Base-by-base conservation (phyloP, 108 stramenopile genomes). In the Nitzschia sp. region DNA sequence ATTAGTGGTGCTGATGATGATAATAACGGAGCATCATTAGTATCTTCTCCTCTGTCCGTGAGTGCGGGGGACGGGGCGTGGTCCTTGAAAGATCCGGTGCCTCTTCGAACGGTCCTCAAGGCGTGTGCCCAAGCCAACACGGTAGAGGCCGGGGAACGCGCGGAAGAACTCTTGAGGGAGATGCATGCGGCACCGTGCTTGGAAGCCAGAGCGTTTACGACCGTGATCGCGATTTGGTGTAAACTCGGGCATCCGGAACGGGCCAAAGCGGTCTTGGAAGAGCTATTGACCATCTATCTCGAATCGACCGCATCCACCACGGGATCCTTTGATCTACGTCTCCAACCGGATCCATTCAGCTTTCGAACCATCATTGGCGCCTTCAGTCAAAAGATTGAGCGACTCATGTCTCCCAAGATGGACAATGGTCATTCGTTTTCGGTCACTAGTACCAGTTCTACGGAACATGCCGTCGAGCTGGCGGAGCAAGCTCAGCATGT, bases 351-450 rank as follows among this genome's bases (percentile, higher is more conserved):
- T 56, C 63, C 62, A 21, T 48, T 73, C 21, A 48, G 46, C 52
- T 73, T 62, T 32, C 72, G 54, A 4, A 47, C 54, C 21, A 57
- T 73, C 15, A 73, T 73, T 41, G 72, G 72, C 8, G 25, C 54
- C 1, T 52, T 73, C 19, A 62, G 47, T 27, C 62, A 73, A 48
- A 53, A 53, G 38, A 32, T 45, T 33, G 34, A 53, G 13, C 34
- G 19, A 16, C 5, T 50, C 16, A 50, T 21, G 9, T 4, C 13
- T 21, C 13, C 38, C 13, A 6, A 6, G 13, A 41, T 13, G 11
- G 13, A 41, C 38, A 41, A 41, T 13, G n/a, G n/a, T n/a, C n/a
- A n/a, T n/a, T 9, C 9, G 6, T 13, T 13, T 41, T 41, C 38
- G 6, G 38, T 6, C 6, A 28, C 23, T 33, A 5, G 27, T 27